Evolutionary conservation across 257 asterid species (phyloP).

Genomic region (Primulina tabacum): DNA sequence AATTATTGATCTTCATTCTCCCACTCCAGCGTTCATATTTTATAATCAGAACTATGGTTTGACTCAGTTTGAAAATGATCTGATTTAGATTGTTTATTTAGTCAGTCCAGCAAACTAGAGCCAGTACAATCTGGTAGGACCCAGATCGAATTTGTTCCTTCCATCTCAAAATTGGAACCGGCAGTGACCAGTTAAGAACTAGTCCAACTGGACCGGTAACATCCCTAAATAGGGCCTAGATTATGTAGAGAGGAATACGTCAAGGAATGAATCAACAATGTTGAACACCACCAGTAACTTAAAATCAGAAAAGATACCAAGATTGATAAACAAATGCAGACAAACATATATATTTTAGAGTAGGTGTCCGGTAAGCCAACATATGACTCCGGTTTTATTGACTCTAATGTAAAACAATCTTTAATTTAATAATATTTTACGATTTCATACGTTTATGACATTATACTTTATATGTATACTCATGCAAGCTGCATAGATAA

Average conservation of each 20-base stretch:
- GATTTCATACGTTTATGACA: no score
- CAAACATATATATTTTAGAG: no score
- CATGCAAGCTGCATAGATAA: no score
- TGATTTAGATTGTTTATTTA: background rate
- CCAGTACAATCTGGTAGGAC: background rate
- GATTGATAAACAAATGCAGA: no score
- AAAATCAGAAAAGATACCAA: no score
- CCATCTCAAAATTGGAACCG: background rate
- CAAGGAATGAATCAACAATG: background rate
- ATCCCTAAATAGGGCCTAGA: background rate
- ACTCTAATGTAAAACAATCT: no score
- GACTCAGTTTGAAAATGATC: background rate
- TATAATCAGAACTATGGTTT: background rate
- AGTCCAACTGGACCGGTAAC: background rate
- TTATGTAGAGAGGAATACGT: background rate
- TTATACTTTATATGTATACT: no score
- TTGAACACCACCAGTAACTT: background rate
- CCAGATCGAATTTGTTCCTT: background rate
- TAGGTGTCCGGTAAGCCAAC: no score
- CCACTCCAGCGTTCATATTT: background rate
- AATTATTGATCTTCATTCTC: background rate
- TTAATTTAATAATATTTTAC: no score
- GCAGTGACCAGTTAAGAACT: background rate
- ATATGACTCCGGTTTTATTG: no score
- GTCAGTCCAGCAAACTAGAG: background rate